These are phyloP conservation scores for Rhynchosporium graminicola DNA, from an alignment of 2,329 filamentous ascomycete species.

Conservation along the genomic window DNA sequence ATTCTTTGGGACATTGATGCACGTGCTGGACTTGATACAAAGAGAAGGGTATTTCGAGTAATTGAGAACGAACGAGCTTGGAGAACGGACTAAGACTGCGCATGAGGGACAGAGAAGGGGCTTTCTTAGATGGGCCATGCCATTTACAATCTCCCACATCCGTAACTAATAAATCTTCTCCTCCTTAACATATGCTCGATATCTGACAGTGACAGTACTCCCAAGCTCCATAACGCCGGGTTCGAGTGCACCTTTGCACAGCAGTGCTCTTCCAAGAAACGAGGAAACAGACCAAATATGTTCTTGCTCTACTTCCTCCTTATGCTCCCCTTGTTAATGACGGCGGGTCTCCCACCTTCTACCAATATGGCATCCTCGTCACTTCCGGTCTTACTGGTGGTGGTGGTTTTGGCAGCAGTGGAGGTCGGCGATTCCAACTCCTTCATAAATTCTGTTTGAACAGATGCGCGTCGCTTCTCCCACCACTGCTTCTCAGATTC, in stretches of 20 bases:
- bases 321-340: slow-evolving; percentile 39
- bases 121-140: background rate
- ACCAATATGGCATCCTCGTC: slow-evolving; percentile 80
- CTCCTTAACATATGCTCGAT: background rate
- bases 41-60: slow-evolving; percentile 4
- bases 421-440: slow-evolving; percentile 70
- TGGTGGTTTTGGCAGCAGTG: slow-evolving; percentile 42
- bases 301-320: slow-evolving; percentile 70
- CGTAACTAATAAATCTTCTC: background rate
- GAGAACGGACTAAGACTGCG: background rate
- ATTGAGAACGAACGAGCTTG: background rate
- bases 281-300: slow-evolving; percentile 39
- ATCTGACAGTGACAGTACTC: slow-evolving; percentile 18
- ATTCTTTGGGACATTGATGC: background rate
- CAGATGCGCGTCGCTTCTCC: slow-evolving; percentile 76
- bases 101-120: background rate
- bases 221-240: slow-evolving; percentile 19
- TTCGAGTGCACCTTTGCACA: slow-evolving; percentile 22
- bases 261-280: background rate
- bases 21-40: slow-evolving; percentile 5
- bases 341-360: slow-evolving; percentile 47
- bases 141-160: background rate
- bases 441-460: slow-evolving; percentile 78
- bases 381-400: slow-evolving; percentile 49
- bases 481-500: slow-evolving; percentile 85